Base-by-base conservation (phyloP, 495 filamentous ascomycete species). In the Aspergillus panamensis region DNA sequence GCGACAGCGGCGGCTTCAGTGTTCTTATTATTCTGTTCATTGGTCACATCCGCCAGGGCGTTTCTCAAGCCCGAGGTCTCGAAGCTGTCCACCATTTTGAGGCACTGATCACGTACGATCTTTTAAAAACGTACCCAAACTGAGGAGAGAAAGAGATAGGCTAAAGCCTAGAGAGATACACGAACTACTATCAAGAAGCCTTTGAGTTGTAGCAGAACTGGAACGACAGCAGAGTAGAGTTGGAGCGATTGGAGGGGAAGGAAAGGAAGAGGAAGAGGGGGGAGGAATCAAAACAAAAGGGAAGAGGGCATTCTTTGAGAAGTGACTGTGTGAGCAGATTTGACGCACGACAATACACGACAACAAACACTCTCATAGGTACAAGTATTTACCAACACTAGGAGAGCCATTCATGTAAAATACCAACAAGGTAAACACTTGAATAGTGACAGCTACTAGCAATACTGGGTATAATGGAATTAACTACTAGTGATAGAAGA, bases 1-100 rank as follows among this genome's bases (percentile, higher is more conserved):
- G 74, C 73, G 17, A 65, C 39, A 14, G 54, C 57, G 31, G 59
- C 51, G n/a, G 69, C 65, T 17, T 76, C 69, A 19, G 62, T 51
- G 20, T 71, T 65, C 35, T 72, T 68, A 9, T 62, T 66, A 44
- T 66, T 61, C 59, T 72, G 29, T 14, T 63, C 66, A 9, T 69
- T 65, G 19, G 72, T 68, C 13, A 67, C 66, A 60, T 78, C 78
- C 19, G 59, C 54, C 40, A 79, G 65, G 47, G 73, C 72, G 21
- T 59, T 61, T 20, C 58, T 55, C 58, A 69, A 57, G 0, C 65
- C 53, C 2, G 64, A 55, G 8, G 54, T 52, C 32, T 70, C 62
- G 53, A 70, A 65, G 45, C 7, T 55, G 40, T 61, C 60, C 57
- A 48, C 40, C 16, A 42, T 31, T 43, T 20, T n/a, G 43, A 40